phyloP scores from a whole-genome alignment of 2,329 filamentous ascomycete genomes.

The Exserohilum rostratum region DNA sequence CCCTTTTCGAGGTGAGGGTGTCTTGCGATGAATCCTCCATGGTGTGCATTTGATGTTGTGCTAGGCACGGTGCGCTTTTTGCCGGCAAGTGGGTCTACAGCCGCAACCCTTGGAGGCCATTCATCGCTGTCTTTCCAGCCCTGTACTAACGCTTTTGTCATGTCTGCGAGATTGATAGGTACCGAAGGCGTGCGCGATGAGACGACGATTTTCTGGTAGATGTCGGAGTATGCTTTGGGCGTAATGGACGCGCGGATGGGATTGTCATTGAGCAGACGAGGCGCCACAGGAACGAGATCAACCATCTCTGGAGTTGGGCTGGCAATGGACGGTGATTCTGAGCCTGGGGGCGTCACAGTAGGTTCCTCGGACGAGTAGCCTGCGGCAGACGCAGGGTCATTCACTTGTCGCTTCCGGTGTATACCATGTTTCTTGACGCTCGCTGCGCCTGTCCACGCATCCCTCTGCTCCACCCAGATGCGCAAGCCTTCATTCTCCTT shows the following conservation, averaged over 20 bases:
- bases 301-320: constrained; percentile 18
- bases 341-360: constrained; percentile 7
- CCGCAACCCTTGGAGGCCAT: constrained; percentile 75
- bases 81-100: constrained; percentile 55
- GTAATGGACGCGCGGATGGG: constrained; percentile 78
- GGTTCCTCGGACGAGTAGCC: constrained; percentile 16
- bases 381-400: constrained; percentile 6
- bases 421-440: constrained; percentile 52
- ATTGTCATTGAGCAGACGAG: constrained; percentile 74
- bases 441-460: constrained; percentile 82
- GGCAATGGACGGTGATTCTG: constrained; percentile 11
- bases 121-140: constrained; percentile 94
- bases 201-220: constrained; percentile 88
- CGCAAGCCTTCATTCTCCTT: constrained; percentile 80
- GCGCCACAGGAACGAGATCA: constrained; percentile 71
- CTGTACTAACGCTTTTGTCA: constrained; percentile 79
- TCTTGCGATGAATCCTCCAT: constrained; percentile 41
- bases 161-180: constrained; percentile 83
- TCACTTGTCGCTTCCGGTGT: constrained; percentile 4
- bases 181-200: constrained; percentile 81
- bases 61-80: constrained; percentile 39
- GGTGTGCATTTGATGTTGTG: constrained; percentile 19
- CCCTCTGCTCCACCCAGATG: constrained; percentile 77
- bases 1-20: constrained; percentile 52
- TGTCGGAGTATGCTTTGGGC: constrained; percentile 74